A percentile compares a stretch with the other conserved stretches of the same genome.
phyloP scores from a whole-genome alignment of 257 asterid genomes.

The Petunia axillaris region DNA sequence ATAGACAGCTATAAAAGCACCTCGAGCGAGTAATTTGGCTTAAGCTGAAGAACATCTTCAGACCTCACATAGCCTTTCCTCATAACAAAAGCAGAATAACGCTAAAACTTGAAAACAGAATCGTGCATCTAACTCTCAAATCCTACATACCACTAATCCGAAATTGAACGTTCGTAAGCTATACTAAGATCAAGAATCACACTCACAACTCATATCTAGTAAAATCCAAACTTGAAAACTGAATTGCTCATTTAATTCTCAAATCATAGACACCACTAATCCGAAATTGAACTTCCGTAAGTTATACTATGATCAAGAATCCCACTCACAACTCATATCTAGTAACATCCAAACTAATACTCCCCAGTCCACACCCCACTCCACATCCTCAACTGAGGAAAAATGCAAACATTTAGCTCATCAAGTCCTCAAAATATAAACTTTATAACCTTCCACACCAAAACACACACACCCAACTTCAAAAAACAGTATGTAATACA shows the following conservation, averaged over 20 bases:
- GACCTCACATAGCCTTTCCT: constrained; percentile 2
- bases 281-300: background rate
- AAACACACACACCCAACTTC: constrained; percentile 20
- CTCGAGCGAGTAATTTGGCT: background rate
- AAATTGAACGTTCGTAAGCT: too few relatives aligned
- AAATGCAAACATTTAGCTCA: background rate
- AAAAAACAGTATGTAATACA: background rate
- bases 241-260: constrained; percentile 9
- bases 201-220: too few relatives aligned
- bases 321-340: background rate
- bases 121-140: too few relatives aligned
- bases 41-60: constrained; percentile 6
- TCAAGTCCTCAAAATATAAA: constrained; percentile 14
- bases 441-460: constrained; percentile 1
- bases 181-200: too few relatives aligned
- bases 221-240: too few relatives aligned
- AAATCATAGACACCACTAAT: background rate
- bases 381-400: background rate
- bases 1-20: background rate
- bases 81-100: background rate
- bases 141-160: too few relatives aligned
- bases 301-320: constrained; percentile 8
- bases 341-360: background rate
- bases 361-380: background rate
- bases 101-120: too few relatives aligned